Percentiles rank a stretch among this genome's conserved stretches.
Evolutionary conservation across 2,329 filamentous ascomycete species (phyloP).

Genomic region (Aspergillus transmontanensis): DNA sequence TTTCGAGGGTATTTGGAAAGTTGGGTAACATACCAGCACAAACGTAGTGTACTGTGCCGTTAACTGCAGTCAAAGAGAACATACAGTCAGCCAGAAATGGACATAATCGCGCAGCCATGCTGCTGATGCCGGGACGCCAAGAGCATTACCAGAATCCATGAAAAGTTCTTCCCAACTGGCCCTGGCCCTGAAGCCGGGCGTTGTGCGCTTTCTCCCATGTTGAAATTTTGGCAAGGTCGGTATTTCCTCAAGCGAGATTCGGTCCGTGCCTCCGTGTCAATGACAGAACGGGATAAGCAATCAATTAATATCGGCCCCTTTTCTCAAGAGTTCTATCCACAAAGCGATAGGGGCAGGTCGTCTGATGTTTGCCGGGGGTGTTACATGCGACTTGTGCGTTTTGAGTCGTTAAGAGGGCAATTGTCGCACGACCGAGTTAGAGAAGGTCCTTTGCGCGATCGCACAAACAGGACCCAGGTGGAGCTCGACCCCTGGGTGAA

Average conservation of each 20-base stretch:
- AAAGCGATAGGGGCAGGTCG: background rate
- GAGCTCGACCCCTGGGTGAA: background rate
- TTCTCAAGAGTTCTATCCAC: background rate
- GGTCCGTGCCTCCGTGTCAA: conserved; percentile 12
- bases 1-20: background rate
- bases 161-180: conserved; percentile 34
- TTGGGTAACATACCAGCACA: conserved; percentile 41
- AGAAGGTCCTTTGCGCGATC: background rate
- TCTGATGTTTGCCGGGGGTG: conserved; percentile 13
- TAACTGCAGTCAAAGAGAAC: conserved; percentile 33
- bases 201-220: conserved; percentile 38
- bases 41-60: conserved; percentile 48
- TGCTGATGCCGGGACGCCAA: background rate
- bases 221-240: conserved; percentile 8
- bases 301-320: conserved; percentile 4
- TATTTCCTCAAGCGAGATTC: background rate
- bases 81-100: conserved; percentile 11
- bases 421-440: background rate
- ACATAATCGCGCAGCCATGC: background rate
- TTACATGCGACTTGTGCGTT: conserved; percentile 19
- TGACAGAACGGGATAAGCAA: background rate
- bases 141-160: conserved; percentile 44
- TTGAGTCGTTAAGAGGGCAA: conserved; percentile 6
- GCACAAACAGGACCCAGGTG: background rate
- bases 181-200: conserved; percentile 37